These are phyloP conservation scores for Phytopythium kandeliae DNA, from an alignment of 352 stramenopile species.

Conservation along the genomic window DNA sequence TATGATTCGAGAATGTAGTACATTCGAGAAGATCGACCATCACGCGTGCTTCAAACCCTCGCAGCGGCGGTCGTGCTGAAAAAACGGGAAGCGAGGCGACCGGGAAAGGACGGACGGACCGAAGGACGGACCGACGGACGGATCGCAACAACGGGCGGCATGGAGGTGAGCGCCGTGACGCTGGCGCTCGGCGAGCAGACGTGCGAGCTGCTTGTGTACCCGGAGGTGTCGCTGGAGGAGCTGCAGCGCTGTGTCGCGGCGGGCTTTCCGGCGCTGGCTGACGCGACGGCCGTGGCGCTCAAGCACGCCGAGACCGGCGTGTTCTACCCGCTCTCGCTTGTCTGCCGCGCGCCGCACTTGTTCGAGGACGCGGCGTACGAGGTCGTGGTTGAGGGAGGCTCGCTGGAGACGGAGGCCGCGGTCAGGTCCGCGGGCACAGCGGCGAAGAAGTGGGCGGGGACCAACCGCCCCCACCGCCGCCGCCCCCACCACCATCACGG, in stretches of 20 bases:
- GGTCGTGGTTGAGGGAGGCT: slow-evolving; percentile 26
- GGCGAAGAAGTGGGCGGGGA: slow-evolving; percentile 5
- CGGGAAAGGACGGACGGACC: slow-evolving; percentile 2
- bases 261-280: slow-evolving; percentile 24
- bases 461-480: not conserved
- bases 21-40: slow-evolving; percentile 14
- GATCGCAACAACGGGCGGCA: not conserved
- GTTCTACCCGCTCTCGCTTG: slow-evolving; percentile 66
- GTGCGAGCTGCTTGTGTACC: slow-evolving; percentile 36
- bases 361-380: slow-evolving; percentile 48
- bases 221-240: slow-evolving; percentile 31
- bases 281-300: slow-evolving; percentile 14
- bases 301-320: slow-evolving; percentile 24
- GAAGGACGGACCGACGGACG: no score
- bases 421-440: not conserved
- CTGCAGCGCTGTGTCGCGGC: slow-evolving; percentile 42
- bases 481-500: slow-evolving; percentile 1
- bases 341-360: slow-evolving; percentile 39
- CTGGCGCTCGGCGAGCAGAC: slow-evolving; percentile 22
- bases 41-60: not conserved
- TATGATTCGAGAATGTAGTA: not conserved
- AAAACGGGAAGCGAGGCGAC: slow-evolving; percentile 3
- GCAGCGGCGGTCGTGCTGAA: no score
- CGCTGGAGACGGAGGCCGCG: not conserved
- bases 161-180: slow-evolving; percentile 32